Evolutionary conservation across 202 grass and related monocot genomes (phyloP), one percentile per base, ranked within the genome.

Genomic region (Musa balbisiana): DNA sequence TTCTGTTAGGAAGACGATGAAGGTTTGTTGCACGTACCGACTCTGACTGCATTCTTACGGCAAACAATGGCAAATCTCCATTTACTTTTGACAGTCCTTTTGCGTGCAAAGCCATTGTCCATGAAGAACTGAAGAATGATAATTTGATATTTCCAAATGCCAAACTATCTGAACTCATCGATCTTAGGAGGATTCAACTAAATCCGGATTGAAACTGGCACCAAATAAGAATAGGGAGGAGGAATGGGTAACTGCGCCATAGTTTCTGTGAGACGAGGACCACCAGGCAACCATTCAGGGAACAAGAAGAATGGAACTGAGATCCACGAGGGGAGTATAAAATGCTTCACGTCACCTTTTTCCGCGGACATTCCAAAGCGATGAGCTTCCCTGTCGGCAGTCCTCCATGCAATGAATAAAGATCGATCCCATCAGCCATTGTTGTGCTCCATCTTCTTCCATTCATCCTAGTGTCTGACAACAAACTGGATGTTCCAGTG

Each of bases 281-380:
- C 87, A 85, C 66, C 77, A 20, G 65, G 19, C 22, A 64, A 80
- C 75, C 82, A 90, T 85, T 87, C 75, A 13, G 84, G 87, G 73
- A 81, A 65, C 89, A 92, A 55, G 83, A 82, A 87, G 70, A 81
- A 80, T 69, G 75, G 71, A 78, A 92, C 49, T 70, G 2, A 68
- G 50, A 54, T 53, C 51, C 52, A 69, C 67, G 3, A 69, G 20
- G 43, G 50, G 22, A 11, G 10, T 26, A 51, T 71, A 72, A 73
- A 62, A 10, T 73, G 58, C 74, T 33, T 52, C 59, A 52, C 56
- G 50, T 22, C 65, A 68, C 25, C 65, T 49, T 49, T 49, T 68
- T 25, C 33, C 33, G 0, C 33, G 4, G 33, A 43, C 33, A 68
- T 68, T 14, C n/a, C 43, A 16, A 52, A 56, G n/a, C 9, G 15